These are phyloP conservation scores for Pseudocercospora vitis DNA, from an alignment of 2,329 filamentous ascomycete genomes.

Conservation along the genomic window DNA sequence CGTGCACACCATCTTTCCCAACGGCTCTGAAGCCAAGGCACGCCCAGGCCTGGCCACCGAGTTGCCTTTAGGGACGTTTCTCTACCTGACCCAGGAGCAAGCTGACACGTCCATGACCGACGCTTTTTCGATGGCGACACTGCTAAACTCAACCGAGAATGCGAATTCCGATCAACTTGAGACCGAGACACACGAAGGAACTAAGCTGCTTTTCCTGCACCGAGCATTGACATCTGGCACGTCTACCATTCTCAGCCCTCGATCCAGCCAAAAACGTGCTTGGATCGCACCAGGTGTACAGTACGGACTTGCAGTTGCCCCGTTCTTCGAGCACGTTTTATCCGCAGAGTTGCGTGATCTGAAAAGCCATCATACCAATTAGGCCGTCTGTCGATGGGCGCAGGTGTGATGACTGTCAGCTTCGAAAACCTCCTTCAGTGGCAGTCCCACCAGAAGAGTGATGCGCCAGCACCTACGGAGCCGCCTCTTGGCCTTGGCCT, in stretches of 20 bases:
- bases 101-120: too few species aligned
- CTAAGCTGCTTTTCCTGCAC: neutral
- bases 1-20: too few species aligned
- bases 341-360: conserved; percentile 42
- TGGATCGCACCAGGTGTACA: conserved; percentile 12
- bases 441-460: conserved; percentile 36
- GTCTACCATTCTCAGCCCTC: conserved; percentile 11
- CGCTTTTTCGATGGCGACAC: too few species aligned
- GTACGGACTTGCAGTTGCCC: conserved; percentile 16
- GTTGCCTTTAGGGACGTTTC: too few species aligned
- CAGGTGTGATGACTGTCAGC: conserved; percentile 21
- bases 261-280: neutral
- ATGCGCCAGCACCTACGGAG: conserved; percentile 41
- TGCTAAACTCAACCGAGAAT: neutral
- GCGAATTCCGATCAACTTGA: neutral
- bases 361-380: conserved; percentile 41
- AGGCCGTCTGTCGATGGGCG: conserved; percentile 42
- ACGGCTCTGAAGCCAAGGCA: too few species aligned
- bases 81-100: too few species aligned
- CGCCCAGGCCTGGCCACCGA: too few species aligned
- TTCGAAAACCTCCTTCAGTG: neutral
- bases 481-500: conserved; percentile 37
- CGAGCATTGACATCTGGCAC: conserved; percentile 2
- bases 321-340: conserved; percentile 26
- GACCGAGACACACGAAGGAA: neutral